Percentiles rank a stretch among this genome's conserved stretches.
These are phyloP conservation scores for Sporisorium iseilematis-ciliati DNA, from an alignment of 1,284 basidiomycete species.

Conservation along the genomic window DNA sequence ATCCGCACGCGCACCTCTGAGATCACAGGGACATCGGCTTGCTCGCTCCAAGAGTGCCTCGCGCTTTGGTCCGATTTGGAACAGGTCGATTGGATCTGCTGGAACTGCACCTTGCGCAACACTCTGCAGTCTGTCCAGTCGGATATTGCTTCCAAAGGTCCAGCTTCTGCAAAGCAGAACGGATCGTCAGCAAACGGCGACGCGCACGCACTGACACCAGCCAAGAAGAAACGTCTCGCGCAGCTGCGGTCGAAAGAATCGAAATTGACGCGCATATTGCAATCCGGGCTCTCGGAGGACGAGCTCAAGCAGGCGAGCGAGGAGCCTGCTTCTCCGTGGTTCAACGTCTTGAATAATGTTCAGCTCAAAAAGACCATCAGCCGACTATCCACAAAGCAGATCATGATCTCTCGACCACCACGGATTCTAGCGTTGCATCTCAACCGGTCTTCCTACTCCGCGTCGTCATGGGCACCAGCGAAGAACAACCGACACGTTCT, in stretches of 20 bases:
- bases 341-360: conserved; percentile 30
- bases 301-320: conserved; percentile 46
- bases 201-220: conserved; percentile 24
- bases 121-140: conserved; percentile 31
- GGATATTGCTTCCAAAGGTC: conserved; percentile 24
- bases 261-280: conserved; percentile 36
- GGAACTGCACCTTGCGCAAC: conserved; percentile 59
- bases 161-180: conserved; percentile 17
- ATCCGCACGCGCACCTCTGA: conserved; percentile 34
- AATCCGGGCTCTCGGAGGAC: conserved; percentile 55
- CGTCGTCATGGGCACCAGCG: conserved; percentile 53
- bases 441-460: conserved; percentile 60
- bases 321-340: conserved; percentile 28
- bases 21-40: conserved; percentile 47
- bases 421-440: conserved; percentile 61
- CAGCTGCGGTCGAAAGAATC: conserved; percentile 34
- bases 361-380: conserved; percentile 48
- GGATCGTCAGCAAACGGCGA: conserved; percentile 22
- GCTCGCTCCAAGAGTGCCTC: conserved; percentile 61
- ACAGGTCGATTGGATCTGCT: conserved; percentile 67
- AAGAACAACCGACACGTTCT: conserved; percentile 64
- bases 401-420: conserved; percentile 64
- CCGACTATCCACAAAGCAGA: conserved; percentile 62
- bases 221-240: conserved; percentile 43
- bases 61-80: conserved; percentile 62